These are phyloP conservation scores for Filobasidium floriforme DNA, from an alignment of 768 basidiomycete species.

Conservation along the genomic window DNA sequence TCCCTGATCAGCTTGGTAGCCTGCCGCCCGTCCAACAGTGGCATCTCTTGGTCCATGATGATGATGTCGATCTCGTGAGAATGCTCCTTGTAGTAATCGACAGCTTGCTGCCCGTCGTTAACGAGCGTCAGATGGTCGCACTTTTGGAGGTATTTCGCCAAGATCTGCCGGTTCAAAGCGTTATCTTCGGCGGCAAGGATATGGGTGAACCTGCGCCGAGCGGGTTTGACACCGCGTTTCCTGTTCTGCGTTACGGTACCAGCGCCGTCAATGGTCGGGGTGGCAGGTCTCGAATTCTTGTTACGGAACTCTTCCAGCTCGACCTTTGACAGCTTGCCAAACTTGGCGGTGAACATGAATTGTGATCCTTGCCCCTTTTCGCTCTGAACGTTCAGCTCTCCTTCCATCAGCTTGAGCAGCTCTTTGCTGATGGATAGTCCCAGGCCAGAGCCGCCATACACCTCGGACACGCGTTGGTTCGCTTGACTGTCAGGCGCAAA, in stretches of 20 bases:
- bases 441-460: conserved; percentile 16
- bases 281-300: background rate
- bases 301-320: background rate
- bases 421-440: conserved; percentile 17
- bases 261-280: background rate
- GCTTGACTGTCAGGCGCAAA: conserved; percentile 4
- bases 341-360: conserved; percentile 16
- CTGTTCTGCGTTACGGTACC: background rate
- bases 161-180: conserved; percentile 15
- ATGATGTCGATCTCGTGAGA: conserved; percentile 6
- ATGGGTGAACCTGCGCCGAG: conserved; percentile 5
- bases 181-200: conserved; percentile 18
- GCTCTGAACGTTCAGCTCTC: conserved; percentile 9
- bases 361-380: conserved; percentile 12
- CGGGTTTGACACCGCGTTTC: background rate
- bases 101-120: conserved; percentile 11
- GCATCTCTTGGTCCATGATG: conserved; percentile 16
- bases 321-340: background rate
- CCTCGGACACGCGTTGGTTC: conserved; percentile 11
- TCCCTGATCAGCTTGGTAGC: conserved; percentile 14
- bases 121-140: conserved; percentile 1
- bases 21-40: conserved; percentile 10
- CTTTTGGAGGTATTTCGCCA: conserved; percentile 12
- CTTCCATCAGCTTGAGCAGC: conserved; percentile 16
- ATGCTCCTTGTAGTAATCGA: conserved; percentile 8